phyloP scores from a whole-genome alignment of 805 yeast species.

The Wickerhamomyces chaumierensis region DNA sequence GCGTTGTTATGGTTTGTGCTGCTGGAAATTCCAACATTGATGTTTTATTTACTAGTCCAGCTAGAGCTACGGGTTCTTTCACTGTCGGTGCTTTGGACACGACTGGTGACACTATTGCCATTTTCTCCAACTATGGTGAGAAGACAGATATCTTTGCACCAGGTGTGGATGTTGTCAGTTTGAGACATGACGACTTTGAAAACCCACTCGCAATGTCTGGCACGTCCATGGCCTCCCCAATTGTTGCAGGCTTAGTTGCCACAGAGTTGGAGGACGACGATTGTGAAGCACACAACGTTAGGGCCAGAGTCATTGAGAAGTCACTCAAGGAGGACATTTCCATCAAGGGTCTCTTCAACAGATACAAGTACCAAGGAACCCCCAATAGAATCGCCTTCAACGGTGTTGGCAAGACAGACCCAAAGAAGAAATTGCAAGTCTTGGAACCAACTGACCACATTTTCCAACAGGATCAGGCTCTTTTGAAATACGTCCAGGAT shows the following conservation, averaged over 20 bases:
- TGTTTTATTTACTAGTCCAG: slow-evolving; percentile 78
- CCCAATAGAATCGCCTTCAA: slow-evolving; percentile 47
- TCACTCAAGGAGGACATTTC: slow-evolving; percentile 29
- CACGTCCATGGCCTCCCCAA: slow-evolving; percentile 75
- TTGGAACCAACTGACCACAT: neutral
- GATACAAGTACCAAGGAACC: slow-evolving; percentile 19
- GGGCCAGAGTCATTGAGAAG: slow-evolving; percentile 26
- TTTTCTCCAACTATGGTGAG: slow-evolving; percentile 80
- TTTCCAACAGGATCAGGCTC: neutral
- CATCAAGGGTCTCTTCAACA: slow-evolving; percentile 1
- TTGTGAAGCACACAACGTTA: slow-evolving; percentile 25
- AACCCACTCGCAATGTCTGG: slow-evolving; percentile 38
- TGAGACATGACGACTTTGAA: slow-evolving; percentile 23
- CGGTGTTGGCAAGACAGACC: slow-evolving; percentile 10
- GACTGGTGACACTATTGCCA: slow-evolving; percentile 51
- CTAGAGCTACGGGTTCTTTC: slow-evolving; percentile 57
- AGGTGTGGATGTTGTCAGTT: slow-evolving; percentile 57
- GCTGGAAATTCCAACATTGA: slow-evolving; percentile 75
- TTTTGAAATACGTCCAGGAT: neutral
- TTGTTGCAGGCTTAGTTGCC: slow-evolving; percentile 56
- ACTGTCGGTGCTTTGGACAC: slow-evolving; percentile 88
- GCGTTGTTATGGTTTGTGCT: slow-evolving; percentile 64
- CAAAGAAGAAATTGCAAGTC: neutral
- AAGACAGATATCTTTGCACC: slow-evolving; percentile 79
- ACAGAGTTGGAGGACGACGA: slow-evolving; percentile 42